Evolutionary conservation across 176 grass and related monocot genomes (phyloP), one percentile per base, ranked within the genome.

Genomic region (Bothriochloa decipiens): DNA sequence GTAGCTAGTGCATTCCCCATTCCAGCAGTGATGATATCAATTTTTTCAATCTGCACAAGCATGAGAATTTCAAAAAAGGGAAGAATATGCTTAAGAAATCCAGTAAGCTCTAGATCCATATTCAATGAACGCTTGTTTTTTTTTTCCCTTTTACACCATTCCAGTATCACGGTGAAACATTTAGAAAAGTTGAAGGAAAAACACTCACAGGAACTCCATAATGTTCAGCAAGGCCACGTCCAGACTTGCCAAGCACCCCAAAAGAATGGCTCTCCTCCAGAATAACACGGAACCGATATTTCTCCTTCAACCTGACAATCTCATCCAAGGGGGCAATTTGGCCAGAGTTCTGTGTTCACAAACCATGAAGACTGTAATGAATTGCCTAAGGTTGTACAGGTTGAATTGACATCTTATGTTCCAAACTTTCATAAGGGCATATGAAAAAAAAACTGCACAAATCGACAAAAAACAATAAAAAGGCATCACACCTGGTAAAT

Each of bases 11-110:
- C 91, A 88, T 98, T 98, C 80, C 96, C 96, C 96, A 98, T 98
- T 77, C 96, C 92, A 81, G 96, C 96, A 77, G 96, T 98, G 72
- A 95, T 98, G 75, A 95, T 98, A 86, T 95, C 96, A 85, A 98
- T 92, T 88, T 98, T 93, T 20, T 98, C 92, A 92, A 98, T 81
- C 93, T 98, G 92, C 40, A 58, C n/a, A 81, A 68, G 74, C 69
- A 73, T 74, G 35, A n/a, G 47, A 77, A 76, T 70, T 68, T 87
- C 49, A 84, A 57, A 81, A 72, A 78, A 71, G 20, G 28, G 23
- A 68, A 33, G 9, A 83, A 40, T 37, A 14, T 42, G 11, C 16
- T 53, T 29, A 88, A 72, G 28, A 79, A 77, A 77, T 66, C 57
- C 53, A 83, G 61, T 70, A 86, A 75, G 50, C 77, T 70, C 37